Base-by-base conservation (phyloP, 73 alveolate species). In the Stentor roeselii region DNA sequence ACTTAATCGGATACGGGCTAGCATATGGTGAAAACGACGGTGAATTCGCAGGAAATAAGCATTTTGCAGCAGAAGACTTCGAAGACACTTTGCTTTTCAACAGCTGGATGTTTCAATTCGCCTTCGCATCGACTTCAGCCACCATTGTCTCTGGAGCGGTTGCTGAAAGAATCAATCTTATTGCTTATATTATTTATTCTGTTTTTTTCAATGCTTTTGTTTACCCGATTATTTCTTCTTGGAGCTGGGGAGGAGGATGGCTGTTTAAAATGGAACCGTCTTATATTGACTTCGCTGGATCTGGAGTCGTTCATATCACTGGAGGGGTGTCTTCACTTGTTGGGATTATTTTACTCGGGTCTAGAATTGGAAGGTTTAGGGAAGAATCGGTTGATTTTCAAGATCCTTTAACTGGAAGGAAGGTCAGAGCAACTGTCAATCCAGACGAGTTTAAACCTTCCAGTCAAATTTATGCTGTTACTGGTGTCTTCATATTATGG, bases 71-170 rank as follows among this genome's bases (percentile, higher is more conserved):
- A 15, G 36, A 59, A 50, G 67, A 83, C 39, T 36, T 83, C 31
- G 88, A 75, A 34, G 84, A 83, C 39, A 83, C 89, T n/a, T 3
- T 1, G 35, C 3, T 75, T 83, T 83, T 6, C 59, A 67, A 27
- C 2, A 3, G 15, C 14, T 4, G n/a, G 82, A 83, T 83, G 31
- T 83, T 83, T 27, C 74, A 89, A 75, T 76, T 78, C 38, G 87
- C 96, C 3, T 88, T 91, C 60, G 94, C 93, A 39, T 90, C 95
- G 3, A 91, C 96, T 27, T 82, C 94, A 4, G 93, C 93, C 35
- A 86, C 94, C 60, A 91, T 91, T 3, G 96, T 91, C 14, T 75
- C 91, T 36, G 96, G 96, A 21, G 86, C 92, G 27, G 86, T 91
- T 3, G 96, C 93, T 38, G 96, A 91, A 83, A 85, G 96, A 86